Percentiles rank a stretch among this genome's conserved stretches.
These are phyloP conservation scores for Cystobasidium onofrii DNA, from an alignment of 768 basidiomycete genomes.

Conservation along the genomic window DNA sequence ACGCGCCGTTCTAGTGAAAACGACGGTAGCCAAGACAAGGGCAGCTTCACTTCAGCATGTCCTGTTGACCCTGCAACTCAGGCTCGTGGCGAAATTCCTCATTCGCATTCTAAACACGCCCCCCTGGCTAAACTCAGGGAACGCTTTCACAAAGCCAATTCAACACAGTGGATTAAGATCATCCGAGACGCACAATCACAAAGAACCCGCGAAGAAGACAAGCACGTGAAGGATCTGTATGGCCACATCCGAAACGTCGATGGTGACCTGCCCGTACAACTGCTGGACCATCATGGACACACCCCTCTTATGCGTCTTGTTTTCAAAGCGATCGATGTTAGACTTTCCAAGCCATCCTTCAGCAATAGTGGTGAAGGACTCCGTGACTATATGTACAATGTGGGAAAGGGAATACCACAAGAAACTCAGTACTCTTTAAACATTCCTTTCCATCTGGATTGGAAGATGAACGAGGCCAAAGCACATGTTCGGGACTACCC, in stretches of 20 bases:
- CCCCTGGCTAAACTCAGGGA: conserved; percentile 57
- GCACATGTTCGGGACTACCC: conserved; percentile 78
- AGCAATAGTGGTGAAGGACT: conserved; percentile 49
- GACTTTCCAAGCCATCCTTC: conserved; percentile 58
- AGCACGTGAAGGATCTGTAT: conserved; percentile 51
- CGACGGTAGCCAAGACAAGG: background rate
- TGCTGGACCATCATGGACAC: conserved; percentile 44
- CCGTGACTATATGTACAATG: conserved; percentile 58
- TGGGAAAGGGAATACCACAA: conserved; percentile 61
- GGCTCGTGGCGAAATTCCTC: conserved; percentile 54
- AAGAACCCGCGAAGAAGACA: conserved; percentile 53
- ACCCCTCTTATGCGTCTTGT: conserved; percentile 66
- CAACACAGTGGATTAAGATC: conserved; percentile 63
- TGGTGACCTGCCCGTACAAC: conserved; percentile 45
- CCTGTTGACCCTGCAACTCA: background rate
- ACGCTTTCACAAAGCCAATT: conserved; percentile 49
- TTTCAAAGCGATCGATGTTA: conserved; percentile 56
- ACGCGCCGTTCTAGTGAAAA: background rate
- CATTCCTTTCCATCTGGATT: conserved; percentile 69
- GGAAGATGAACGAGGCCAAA: conserved; percentile 57
- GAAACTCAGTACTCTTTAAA: conserved; percentile 69
- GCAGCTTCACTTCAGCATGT: too few relatives aligned
- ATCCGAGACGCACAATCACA: conserved; percentile 50
- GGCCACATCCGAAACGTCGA: conserved; percentile 19
- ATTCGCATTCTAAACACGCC: conserved; percentile 67